phyloP scores from a whole-genome alignment of 352 stramenopile genomes.

The Phytopythium cucurbitacearum region DNA sequence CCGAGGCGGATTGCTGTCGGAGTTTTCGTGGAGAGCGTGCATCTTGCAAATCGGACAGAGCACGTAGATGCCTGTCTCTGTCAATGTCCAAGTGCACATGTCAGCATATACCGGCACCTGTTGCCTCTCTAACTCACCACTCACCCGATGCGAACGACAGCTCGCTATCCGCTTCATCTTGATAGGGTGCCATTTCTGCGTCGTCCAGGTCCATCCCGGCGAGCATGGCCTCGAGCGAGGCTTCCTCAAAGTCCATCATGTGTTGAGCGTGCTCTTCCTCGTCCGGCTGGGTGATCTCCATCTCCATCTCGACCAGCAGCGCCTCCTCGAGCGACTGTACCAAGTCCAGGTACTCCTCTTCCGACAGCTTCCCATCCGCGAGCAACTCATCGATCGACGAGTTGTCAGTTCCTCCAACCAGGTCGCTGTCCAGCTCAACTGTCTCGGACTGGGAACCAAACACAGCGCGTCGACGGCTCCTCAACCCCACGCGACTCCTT shows the following conservation, averaged over 20 bases:
- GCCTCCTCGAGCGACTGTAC: conserved; percentile 69
- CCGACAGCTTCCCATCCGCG: conserved; percentile 42
- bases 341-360: conserved; percentile 75
- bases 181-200: conserved; percentile 4
- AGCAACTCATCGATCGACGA: conserved; percentile 68
- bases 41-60: conserved; percentile 54
- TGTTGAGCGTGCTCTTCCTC: conserved; percentile 40
- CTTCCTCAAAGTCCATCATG: conserved; percentile 69
- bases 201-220: conserved; percentile 50
- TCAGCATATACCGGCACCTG: background rate
- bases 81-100: background rate
- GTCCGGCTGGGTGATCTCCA: conserved; percentile 11
- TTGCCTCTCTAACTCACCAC: background rate
- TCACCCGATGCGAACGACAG: background rate
- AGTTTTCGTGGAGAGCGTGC: conserved; percentile 24
- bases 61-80: conserved; percentile 14
- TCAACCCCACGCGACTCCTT: background rate
- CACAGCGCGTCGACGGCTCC: conserved; percentile 19
- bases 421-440: background rate
- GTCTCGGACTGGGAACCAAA: conserved; percentile 24
- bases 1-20: conserved; percentile 6
- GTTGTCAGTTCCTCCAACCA: conserved; percentile 1
- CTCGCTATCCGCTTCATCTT: conserved; percentile 8
- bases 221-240: conserved; percentile 66
- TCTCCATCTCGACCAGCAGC: conserved; percentile 42